Base-by-base conservation (phyloP, 2,329 filamentous ascomycete species). In the Arthroderma sp. region DNA sequence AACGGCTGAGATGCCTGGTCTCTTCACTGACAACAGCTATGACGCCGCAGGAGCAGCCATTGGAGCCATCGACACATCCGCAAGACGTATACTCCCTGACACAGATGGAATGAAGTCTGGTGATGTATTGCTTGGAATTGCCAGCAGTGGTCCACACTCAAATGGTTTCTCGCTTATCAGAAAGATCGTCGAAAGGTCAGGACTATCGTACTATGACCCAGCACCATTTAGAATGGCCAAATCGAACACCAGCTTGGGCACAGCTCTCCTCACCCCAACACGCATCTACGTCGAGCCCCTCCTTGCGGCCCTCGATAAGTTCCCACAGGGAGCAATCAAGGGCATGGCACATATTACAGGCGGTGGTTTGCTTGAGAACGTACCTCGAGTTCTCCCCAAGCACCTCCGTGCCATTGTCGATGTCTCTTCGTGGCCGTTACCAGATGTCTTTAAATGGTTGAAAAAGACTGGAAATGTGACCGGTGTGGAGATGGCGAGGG, bases 111-210 rank as follows among this genome's bases (percentile, higher is more conserved):
- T 98, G 91, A 73, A 74, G 6, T 78, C 81, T 60, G 93, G 91
- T 31, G 91, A 98, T 68, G 77, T 95, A 2, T 80, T 98, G 1
- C 78, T 98, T 4, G 93, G 90, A 21, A 79, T 98, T 9, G 85
- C 81, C 9, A 96, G 90, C 23, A 87, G 82, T 58, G 93, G 93
- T 33, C 82, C 91, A 1, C 93, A 98, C 77, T 96, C 91, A 35
- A 98, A 98, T 73, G 93, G 93, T 53, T 98, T 95, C 78, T 96
- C 91, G 0, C 84, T 98, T n/a, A 86, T 97, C 35, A 86, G 93
- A 61, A 88, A 88, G 68, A 91, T 97, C 66, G 79, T 97, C 62
- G 83, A 88, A 64, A 79, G 80, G 59, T 81, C 85, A 37, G 83
- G 84, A 2, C 76, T 97, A 3, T 75, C 75, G 44, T 96, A 91